Evolutionary conservation across 2,329 filamentous ascomycete genomes (phyloP), one percentile per base, ranked within the genome.

Genomic region (Trichoderma oligosporum): DNA sequence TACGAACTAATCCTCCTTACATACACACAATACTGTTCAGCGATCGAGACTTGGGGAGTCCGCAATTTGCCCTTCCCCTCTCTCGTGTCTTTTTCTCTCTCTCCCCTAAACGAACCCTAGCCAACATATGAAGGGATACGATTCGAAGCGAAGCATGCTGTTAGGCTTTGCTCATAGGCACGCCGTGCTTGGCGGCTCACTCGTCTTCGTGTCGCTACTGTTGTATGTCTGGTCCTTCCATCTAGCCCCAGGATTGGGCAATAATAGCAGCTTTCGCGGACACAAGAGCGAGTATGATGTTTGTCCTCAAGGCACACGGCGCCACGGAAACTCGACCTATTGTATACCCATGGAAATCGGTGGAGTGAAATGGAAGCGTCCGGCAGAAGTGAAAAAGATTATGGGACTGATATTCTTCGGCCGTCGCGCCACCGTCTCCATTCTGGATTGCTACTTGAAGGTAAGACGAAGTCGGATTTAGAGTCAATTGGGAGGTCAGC

Each of bases 351-450:
- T 20, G 12, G 45, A 54, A 29, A 48, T 55, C 18, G 57, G 41
- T 29, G 49, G 57, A 14, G 20, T 53, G 42, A 24, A n/a, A 8
- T 55, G 49, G 57, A 44, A 57, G 39, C 45, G 36, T 1, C 57
- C 57, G 8, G 36, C 57, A 22, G 57, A 59, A 2, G 57, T 59
- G 14, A 58, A 41, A n/a, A 74, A 71, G 61, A 65, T 79, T n/a
- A 70, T 78, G 58, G 76, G 69, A 14, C 68, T 78, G 56, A 73
- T 79, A 1, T 79, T 79, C 57, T 79, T 71, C 59, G 77, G 76
- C 18, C 71, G 76, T 14, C 72, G 71, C 48, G 66, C 70, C 56
- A 72, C 73, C 8, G 74, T 78, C 22, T 73, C 76, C 29, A 72
- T 79, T 25, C 62, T 79, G 38, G 76, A 78, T 59, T 79, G 77